Evolutionary conservation across 495 filamentous ascomycete genomes (phyloP).

Genomic region (Aspergillus conjunctus): DNA sequence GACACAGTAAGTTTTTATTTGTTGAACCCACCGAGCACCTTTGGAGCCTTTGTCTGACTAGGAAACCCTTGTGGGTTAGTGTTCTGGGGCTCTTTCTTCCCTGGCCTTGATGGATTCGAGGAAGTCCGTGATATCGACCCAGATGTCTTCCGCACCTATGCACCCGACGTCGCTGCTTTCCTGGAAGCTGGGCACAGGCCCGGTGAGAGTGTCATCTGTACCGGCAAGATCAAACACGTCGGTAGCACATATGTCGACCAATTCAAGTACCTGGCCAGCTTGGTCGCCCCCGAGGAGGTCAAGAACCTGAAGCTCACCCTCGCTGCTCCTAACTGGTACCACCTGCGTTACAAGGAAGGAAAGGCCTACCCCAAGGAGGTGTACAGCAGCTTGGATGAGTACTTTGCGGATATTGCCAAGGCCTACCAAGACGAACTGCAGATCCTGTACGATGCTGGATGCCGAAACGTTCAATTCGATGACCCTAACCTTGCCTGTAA

Average conservation of each 20-base stretch:
- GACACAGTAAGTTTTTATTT: conserved; percentile 51
- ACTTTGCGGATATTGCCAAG: conserved; percentile 73
- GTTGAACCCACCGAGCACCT: background rate
- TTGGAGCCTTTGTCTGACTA: conserved; percentile 3
- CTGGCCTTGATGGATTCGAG: conserved; percentile 70
- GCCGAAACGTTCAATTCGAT: conserved; percentile 73
- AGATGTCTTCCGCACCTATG: conserved; percentile 70
- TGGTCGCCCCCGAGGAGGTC: conserved; percentile 60
- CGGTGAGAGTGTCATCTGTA: conserved; percentile 72
- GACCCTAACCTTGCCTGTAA: conserved; percentile 77
- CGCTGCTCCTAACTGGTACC: conserved; percentile 73
- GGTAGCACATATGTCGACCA: conserved; percentile 64
- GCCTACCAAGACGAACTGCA: conserved; percentile 69
- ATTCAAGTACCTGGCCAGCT: conserved; percentile 67
- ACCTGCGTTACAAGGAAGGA: conserved; percentile 71
- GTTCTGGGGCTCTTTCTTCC: conserved; percentile 77
- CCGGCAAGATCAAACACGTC: conserved; percentile 69
- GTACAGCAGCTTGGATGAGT: conserved; percentile 67
- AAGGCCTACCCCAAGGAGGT: conserved; percentile 65
- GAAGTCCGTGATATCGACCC: conserved; percentile 59
- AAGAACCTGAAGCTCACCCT: conserved; percentile 72
- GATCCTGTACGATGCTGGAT: conserved; percentile 68
- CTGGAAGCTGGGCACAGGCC: conserved; percentile 71
- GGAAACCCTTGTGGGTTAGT: conserved; percentile 34
- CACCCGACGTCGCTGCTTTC: conserved; percentile 79